Base-by-base conservation (phyloP, 2,329 filamentous ascomycete species). In the Orbilia blumenaviensis region DNA sequence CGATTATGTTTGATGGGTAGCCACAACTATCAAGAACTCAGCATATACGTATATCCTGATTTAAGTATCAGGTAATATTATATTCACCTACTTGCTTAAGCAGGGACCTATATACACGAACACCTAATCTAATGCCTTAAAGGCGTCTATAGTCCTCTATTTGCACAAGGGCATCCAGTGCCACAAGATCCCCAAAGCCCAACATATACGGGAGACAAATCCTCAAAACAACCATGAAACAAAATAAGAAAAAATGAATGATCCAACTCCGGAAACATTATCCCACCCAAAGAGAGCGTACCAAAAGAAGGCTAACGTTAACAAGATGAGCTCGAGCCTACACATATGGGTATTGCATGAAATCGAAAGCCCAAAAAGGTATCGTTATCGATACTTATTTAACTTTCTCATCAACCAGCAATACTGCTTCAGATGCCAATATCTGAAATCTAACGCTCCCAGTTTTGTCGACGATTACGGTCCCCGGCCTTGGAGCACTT, bases 321-420 rank as follows among this genome's bases (percentile, higher is more conserved):
- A n/a, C n/a, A n/a, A n/a, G n/a, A n/a, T n/a, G n/a, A n/a, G n/a
- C n/a, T n/a, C n/a, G n/a, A n/a, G n/a, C n/a, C n/a, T n/a, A n/a
- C n/a, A n/a, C n/a, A n/a, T n/a, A n/a, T n/a, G n/a, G n/a, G n/a
- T n/a, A n/a, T n/a, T n/a, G n/a, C 29, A 63, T n/a, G 12, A 34
- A 34, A 62, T n/a, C 12, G 25, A 48, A 27, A n/a, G 3, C 6
- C n/a, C 25, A 12, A 48, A 10, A 27, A 25, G 18, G 16, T n/a
- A n/a, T 27, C 21, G 21, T 21, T 6, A 41, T 7, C 6, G 3
- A 41, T 7, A 3, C 36, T 48, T 21, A 27, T 14, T 67, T 32
- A 75, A 76, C 72, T 3, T 52, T 44, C 25, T 63, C 34, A 23
- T 76, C 72, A 23, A 76, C 58, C n/a, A 76, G 58, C n/a, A 76